A percentile compares a stretch with the other conserved stretches of the same genome.
These are phyloP conservation scores for Omphalotus guepiniiformis DNA, from an alignment of 768 basidiomycete genomes.

Conservation along the genomic window DNA sequence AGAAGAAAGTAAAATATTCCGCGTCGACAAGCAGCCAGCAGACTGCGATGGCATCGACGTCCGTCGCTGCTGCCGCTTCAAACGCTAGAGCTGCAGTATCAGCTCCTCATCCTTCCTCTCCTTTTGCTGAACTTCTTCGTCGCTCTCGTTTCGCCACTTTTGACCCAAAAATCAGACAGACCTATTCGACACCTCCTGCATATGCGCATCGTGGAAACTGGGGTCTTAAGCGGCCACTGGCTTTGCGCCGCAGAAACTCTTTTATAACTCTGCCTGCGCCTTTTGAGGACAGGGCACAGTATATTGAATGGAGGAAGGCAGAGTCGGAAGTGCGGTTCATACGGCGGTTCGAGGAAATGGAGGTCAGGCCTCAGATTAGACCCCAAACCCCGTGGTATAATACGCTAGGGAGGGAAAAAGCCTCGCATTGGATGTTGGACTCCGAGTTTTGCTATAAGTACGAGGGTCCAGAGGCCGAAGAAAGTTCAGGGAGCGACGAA, in stretches of 20 bases:
- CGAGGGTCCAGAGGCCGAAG: constrained; percentile 16
- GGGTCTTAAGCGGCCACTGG: constrained; percentile 81
- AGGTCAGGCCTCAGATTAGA: constrained; percentile 29
- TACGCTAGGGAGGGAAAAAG: constrained; percentile 31
- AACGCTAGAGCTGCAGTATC: constrained; percentile 5
- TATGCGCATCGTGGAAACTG: constrained; percentile 76
- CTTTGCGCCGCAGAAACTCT: constrained; percentile 58
- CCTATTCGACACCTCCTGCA: constrained; percentile 68
- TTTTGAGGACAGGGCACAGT: constrained; percentile 70
- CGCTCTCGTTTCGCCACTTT: constrained; percentile 79
- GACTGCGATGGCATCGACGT: constrained; percentile 13
- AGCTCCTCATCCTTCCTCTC: constrained; percentile 43
- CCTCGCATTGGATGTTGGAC: constrained; percentile 35
- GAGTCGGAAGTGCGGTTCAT: constrained; percentile 67
- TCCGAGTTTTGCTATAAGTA: constrained; percentile 36
- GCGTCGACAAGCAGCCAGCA: not conserved
- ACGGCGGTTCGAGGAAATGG: constrained; percentile 61
- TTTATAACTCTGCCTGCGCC: constrained; percentile 56
- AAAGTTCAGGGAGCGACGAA: constrained; percentile 22
- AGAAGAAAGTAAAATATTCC: no score
- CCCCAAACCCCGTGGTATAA: constrained; percentile 32
- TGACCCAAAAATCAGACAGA: constrained; percentile 72
- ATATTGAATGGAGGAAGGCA: constrained; percentile 72
- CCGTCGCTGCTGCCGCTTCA: constrained; percentile 10
- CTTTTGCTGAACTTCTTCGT: constrained; percentile 73